Percentiles rank a stretch among this genome's conserved stretches.
phyloP scores from a whole-genome alignment of 805 yeast genomes.

The Priceomyces medius region DNA sequence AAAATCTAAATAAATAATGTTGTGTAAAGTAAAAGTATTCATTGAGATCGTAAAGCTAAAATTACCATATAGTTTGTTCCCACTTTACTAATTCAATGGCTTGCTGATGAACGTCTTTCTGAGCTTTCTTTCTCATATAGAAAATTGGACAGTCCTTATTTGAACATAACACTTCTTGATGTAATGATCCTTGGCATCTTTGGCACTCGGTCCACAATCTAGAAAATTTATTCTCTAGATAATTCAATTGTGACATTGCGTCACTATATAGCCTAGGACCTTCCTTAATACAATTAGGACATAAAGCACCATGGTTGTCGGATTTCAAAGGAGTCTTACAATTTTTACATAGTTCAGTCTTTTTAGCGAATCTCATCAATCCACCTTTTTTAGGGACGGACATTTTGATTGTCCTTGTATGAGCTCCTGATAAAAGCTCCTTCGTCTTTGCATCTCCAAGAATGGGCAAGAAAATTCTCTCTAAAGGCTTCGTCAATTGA shows the following conservation, averaged over 20 bases:
- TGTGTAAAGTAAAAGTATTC: background rate
- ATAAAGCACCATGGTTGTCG: slow-evolving; percentile 65
- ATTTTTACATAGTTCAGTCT: slow-evolving; percentile 82
- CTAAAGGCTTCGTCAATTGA: slow-evolving; percentile 87
- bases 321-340: slow-evolving; percentile 78
- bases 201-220: slow-evolving; percentile 98
- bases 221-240: slow-evolving; percentile 77
- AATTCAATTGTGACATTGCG: slow-evolving; percentile 76
- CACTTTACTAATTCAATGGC: slow-evolving; percentile 61
- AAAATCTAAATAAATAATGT: background rate
- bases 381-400: slow-evolving; percentile 83
- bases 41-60: background rate
- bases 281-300: slow-evolving; percentile 70
- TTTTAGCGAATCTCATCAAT: slow-evolving; percentile 85
- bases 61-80: slow-evolving; percentile 58
- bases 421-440: slow-evolving; percentile 78
- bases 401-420: slow-evolving; percentile 73
- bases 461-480: slow-evolving; percentile 93
- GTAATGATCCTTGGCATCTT: slow-evolving; percentile 93
- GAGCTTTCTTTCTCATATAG: slow-evolving; percentile 90
- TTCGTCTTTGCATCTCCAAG: slow-evolving; percentile 82
- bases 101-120: slow-evolving; percentile 64
- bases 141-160: slow-evolving; percentile 97
- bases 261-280: slow-evolving; percentile 81
- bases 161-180: slow-evolving; percentile 92